Base-by-base conservation (phyloP, 192 early-diverging fungal genomes). In the Entrophospora sp. region DNA sequence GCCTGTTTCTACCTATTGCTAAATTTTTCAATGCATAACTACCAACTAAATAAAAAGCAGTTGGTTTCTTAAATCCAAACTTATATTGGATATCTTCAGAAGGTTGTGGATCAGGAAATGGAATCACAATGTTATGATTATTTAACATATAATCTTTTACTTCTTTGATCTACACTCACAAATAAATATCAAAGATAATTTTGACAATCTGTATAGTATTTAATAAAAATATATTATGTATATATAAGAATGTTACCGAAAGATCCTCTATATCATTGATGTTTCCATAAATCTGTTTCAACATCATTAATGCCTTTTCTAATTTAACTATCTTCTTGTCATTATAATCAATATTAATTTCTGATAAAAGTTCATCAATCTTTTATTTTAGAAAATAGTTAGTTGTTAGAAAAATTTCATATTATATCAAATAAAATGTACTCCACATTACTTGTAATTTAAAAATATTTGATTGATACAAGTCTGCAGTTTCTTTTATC, bases 381-480 rank as follows among this genome's bases (percentile, higher is more conserved):
- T 63, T 48, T 18, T 27, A 10, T 75, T 46, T 24, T 24, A 4
- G n/a, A 60, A 24, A 40, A 6, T 28, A 25, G 13, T 25, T 37
- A 64, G 6, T 16, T 12, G 22, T 16, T 61, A 42, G 14, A 5
- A 43, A 0, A n/a, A 5, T 44, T 42, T 25, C 28, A 61, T 20
- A 8, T 16, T 16, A 64, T 59, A 31, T 77, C 73, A 28, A 32
- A 30, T 24, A 59, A 80, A 66, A 60, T 70, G 65, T 60, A 73
- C 67, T 3, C 24, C 37, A 12, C 12, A 30, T 68, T 58, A 87
- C 80, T 78, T 96, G 91, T 40, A 98, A 77, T 73, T 87, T 89
- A 79, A 95, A 94, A 58, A 98, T 79, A 73, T 95, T 95, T 45
- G 87, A 87, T 64, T 95, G 92, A 78, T 87, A 91, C 45, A 96